Percentiles rank a stretch among this genome's conserved stretches.
Conservation (phyloP, 140 eudicot genomes). For the Cichorium intybus region DNA sequence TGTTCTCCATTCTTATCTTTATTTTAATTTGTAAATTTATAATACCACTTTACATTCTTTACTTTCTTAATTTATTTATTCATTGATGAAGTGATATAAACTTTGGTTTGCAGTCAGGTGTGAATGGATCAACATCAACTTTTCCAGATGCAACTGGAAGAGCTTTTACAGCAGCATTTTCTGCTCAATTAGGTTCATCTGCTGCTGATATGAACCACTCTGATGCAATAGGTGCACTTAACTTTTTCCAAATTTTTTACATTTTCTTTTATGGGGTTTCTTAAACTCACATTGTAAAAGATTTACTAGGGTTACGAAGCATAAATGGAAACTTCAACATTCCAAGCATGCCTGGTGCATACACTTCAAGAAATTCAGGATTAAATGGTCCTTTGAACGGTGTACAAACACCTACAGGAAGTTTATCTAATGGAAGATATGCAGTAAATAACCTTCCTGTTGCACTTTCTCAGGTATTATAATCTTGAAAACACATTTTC, state of each 20-base stretch:
- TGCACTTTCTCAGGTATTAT: slow-evolving; percentile 72
- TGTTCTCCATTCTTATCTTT: slow-evolving; percentile 3
- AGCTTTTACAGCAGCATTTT: slow-evolving; percentile 57
- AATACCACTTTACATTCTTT: background rate
- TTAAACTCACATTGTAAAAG: slow-evolving; percentile 30
- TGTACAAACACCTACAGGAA: slow-evolving; percentile 76
- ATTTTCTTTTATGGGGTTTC: background rate
- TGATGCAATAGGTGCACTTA: slow-evolving; percentile 35
- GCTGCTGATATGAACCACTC: slow-evolving; percentile 57
- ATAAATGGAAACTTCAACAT: slow-evolving; percentile 66
- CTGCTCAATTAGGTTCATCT: slow-evolving; percentile 68
- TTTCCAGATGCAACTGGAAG: slow-evolving; percentile 62
- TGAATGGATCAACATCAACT: slow-evolving; percentile 62
- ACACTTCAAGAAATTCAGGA: slow-evolving; percentile 67
- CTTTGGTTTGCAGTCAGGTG: slow-evolving; percentile 53
- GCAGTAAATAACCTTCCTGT: slow-evolving; percentile 68
- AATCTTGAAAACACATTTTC: background rate
- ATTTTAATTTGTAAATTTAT: background rate
- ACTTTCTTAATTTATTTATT: background rate
- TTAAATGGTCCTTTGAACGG: slow-evolving; percentile 61
- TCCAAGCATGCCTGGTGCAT: slow-evolving; percentile 66
- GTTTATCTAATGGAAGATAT: slow-evolving; percentile 69
- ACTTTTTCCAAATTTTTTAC: slow-evolving; percentile 7
- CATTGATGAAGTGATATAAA: slow-evolving; percentile 10
- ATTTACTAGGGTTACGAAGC: slow-evolving; percentile 63